These are phyloP conservation scores for Aquilaria agallochum DNA, from an alignment of 441 rosid species.

Conservation along the genomic window DNA sequence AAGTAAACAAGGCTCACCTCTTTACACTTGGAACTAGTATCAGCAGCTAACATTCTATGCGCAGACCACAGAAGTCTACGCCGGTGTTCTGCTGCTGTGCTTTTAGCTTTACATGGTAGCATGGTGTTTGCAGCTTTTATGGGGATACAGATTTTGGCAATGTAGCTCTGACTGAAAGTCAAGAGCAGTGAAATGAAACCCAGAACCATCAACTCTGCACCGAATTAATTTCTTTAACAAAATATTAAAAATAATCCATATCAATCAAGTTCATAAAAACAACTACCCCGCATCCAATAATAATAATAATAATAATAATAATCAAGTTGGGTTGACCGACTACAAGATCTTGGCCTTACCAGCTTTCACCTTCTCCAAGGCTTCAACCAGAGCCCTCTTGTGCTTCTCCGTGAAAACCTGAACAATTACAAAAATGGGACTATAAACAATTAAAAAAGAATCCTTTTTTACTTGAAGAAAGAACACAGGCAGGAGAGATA, in stretches of 20 bases:
- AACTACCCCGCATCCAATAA: background rate
- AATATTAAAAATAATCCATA: background rate
- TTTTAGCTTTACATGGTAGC: conserved; percentile 57
- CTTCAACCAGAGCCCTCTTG: conserved; percentile 81
- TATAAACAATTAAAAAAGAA: background rate
- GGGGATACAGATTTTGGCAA: conserved; percentile 65
- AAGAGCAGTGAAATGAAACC: conserved; percentile 91
- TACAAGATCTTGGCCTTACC: conserved; percentile 33
- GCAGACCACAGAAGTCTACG: conserved; percentile 61
- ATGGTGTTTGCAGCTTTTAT: conserved; percentile 44
- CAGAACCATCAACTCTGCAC: conserved; percentile 89
- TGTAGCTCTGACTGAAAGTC: conserved; percentile 67
- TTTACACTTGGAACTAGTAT: conserved; percentile 33
- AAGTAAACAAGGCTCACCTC: conserved; percentile 30
- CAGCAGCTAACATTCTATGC: conserved; percentile 44
- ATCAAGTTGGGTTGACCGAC: background rate
- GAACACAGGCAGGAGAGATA: background rate
- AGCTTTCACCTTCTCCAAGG: conserved; percentile 88
- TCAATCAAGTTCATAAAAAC: background rate
- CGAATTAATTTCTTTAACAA: background rate
- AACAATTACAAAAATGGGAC: background rate
- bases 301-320: background rate
- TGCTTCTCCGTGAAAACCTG: conserved; percentile 79
- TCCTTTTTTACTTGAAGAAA: background rate
- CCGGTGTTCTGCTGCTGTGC: conserved; percentile 32